Conservation (phyloP, 2,329 filamentous ascomycete genomes). For the Graphilbum ipis-grandicollis region DNA sequence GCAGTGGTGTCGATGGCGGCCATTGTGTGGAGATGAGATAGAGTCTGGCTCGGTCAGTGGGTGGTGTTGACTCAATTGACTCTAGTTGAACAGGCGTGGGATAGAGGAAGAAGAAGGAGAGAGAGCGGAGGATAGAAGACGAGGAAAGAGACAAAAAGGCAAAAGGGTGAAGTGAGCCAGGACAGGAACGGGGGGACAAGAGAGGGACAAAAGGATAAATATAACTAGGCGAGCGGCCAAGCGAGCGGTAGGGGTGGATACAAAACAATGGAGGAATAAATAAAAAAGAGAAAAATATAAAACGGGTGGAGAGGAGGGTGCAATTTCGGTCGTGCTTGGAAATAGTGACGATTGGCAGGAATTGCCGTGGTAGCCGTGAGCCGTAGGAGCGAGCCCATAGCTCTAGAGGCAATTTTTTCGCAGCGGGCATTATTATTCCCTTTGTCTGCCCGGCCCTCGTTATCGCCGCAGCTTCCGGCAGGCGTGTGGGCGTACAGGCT, state of each 20-base stretch:
- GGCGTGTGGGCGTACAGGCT: constrained; percentile 5
- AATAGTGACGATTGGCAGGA: not conserved
- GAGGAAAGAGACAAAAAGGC: constrained; percentile 1
- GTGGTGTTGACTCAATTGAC: not conserved
- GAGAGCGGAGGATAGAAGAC: constrained; percentile 1
- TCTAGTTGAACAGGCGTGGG: not conserved
- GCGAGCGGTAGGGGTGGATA: too few species aligned
- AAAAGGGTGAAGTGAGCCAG: not conserved
- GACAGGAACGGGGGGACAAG: not conserved
- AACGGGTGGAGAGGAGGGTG: not conserved
- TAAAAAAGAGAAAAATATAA: not conserved
- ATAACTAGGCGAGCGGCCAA: too few species aligned
- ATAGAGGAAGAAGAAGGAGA: not conserved
- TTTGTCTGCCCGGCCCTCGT: constrained; percentile 5
- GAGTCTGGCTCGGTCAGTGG: not conserved
- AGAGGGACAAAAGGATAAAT: not conserved
- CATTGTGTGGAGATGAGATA: constrained; percentile 13
- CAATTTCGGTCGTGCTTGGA: not conserved
- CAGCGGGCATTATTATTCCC: constrained; percentile 2
- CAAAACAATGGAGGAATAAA: too few species aligned
- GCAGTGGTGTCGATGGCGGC: constrained; percentile 15
- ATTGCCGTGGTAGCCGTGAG: not conserved
- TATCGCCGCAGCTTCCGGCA: constrained; percentile 9
- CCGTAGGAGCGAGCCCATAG: not conserved
- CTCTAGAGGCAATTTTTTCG: not conserved